Conservation (phyloP, 2,329 filamentous ascomycete species). For the Fusarium nodosum region DNA sequence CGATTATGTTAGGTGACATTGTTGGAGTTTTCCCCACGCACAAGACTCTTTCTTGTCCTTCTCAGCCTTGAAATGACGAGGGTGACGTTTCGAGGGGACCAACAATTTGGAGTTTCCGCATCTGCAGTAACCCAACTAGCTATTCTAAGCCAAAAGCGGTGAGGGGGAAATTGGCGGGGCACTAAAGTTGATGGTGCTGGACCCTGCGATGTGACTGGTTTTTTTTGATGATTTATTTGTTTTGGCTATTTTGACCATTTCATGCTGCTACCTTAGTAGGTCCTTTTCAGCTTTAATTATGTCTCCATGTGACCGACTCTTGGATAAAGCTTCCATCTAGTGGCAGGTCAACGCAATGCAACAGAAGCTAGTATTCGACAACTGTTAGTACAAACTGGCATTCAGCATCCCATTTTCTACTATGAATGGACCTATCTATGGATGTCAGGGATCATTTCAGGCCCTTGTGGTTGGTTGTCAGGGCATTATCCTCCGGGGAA, state of each 20-base stretch:
- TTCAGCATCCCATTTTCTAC: conserved; percentile 9
- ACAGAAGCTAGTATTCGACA: neutral
- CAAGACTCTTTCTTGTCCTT: conserved; percentile 3
- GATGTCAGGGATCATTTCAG: conserved; percentile 15
- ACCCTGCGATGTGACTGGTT: conserved; percentile 47
- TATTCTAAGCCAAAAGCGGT: conserved; percentile 42
- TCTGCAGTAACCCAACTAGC: conserved; percentile 6
- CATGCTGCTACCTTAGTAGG: neutral
- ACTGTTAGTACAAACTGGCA: neutral
- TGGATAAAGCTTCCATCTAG: neutral
- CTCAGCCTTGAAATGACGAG: conserved; percentile 10
- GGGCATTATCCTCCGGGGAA: conserved; percentile 29
- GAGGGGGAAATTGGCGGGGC: conserved; percentile 35
- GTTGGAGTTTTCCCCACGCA: neutral
- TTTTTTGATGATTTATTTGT: conserved; percentile 25
- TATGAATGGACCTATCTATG: conserved; percentile 22
- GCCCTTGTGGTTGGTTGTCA: conserved; percentile 14
- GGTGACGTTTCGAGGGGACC: conserved; percentile 1
- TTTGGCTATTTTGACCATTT: conserved; percentile 20
- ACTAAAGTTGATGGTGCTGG: conserved; percentile 33
- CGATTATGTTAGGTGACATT: neutral
- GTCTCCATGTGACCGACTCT: conserved; percentile 4
- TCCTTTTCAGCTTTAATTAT: neutral
- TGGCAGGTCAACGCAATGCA: neutral
- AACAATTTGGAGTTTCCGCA: conserved; percentile 30